Base-by-base conservation (phyloP, 2,329 filamentous ascomycete genomes). In the Alternaria longipes region DNA sequence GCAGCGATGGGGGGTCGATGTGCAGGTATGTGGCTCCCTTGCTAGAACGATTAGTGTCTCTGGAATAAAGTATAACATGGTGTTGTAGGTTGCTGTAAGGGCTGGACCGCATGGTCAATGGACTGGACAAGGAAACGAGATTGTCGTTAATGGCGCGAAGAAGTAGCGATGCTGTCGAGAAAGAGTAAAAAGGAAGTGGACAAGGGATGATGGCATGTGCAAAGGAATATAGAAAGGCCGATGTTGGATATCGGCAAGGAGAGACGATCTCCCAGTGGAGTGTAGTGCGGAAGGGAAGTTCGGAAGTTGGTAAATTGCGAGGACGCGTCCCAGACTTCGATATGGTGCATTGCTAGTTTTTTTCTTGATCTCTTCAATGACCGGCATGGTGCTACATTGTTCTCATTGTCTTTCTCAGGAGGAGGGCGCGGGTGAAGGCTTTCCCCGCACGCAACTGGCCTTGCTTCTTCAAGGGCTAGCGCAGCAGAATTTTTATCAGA, bases 1-100 rank as follows among this genome's bases (percentile, higher is more conserved):
- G 8, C 69, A 64, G 53, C 57, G 62, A 9, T 72, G 67, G 67
- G 68, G 69, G 2, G 66, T 71, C 9, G 69, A 72, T 52, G 66
- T 73, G 2, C 67, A 69, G 28, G 66, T 70, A 32, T 40, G 26
- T 9, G 0, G 9, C 6, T 18, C 1, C 8, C 34, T 24, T 50
- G 16, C 3, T 18, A 24, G 6, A 8, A 22, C 8, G 12, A 22
- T n/a, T 5, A 41, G 34, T 14, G 8, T 34, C 1, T 3, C 4
- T n/a, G 14, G 14, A 6, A 3, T 56, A 5, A 12, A 5, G 26
- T n/a, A n/a, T 34, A 18, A 38, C 8, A 54, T 2, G 59, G 63
- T 38, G 59, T 16, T 69, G 5, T 56, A 69, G 41, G 59, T 58
- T 44, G 67, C 66, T 2, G 66, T 70, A 4, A 51, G 64, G 3